Conservation (phyloP, 768 basidiomycete species). For the Trametes gibbosa region DNA sequence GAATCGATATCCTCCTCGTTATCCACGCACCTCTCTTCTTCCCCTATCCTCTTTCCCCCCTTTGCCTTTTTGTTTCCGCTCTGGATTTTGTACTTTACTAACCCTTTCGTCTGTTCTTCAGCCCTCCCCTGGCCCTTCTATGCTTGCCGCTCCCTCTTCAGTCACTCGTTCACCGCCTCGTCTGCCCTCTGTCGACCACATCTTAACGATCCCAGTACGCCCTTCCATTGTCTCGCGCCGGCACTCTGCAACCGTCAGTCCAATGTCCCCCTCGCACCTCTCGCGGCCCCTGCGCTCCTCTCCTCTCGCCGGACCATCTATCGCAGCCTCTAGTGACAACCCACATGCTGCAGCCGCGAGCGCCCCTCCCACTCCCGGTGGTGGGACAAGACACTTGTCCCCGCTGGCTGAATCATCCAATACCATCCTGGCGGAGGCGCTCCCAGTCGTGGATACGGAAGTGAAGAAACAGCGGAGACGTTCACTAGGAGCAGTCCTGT, state of each 20-base stretch:
- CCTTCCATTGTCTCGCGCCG: slow-evolving; percentile 11
- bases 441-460: not conserved
- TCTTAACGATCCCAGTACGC: slow-evolving; percentile 5
- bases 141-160: slow-evolving; percentile 10
- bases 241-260: slow-evolving; percentile 9
- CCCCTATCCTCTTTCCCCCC: not conserved
- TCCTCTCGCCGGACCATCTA: slow-evolving; percentile 29
- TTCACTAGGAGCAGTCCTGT: slow-evolving; percentile 9
- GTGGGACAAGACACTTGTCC: not conserved
- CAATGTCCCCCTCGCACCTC: slow-evolving; percentile 15
- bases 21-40: not conserved
- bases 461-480: slow-evolving; percentile 10
- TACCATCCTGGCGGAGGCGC: not conserved
- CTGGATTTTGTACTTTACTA: not conserved
- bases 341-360: slow-evolving; percentile 9
- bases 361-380: slow-evolving; percentile 6
- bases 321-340: slow-evolving; percentile 18
- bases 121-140: not conserved
- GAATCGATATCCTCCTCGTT: not conserved
- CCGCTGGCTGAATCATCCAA: slow-evolving; percentile 12
- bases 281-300: slow-evolving; percentile 28
- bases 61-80: not conserved
- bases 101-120: not conserved
- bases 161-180: slow-evolving; percentile 8
- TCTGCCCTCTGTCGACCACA: slow-evolving; percentile 8